Evolutionary conservation across 495 filamentous ascomycete genomes (phyloP).

Genomic region (Alectoria sarmentosa): DNA sequence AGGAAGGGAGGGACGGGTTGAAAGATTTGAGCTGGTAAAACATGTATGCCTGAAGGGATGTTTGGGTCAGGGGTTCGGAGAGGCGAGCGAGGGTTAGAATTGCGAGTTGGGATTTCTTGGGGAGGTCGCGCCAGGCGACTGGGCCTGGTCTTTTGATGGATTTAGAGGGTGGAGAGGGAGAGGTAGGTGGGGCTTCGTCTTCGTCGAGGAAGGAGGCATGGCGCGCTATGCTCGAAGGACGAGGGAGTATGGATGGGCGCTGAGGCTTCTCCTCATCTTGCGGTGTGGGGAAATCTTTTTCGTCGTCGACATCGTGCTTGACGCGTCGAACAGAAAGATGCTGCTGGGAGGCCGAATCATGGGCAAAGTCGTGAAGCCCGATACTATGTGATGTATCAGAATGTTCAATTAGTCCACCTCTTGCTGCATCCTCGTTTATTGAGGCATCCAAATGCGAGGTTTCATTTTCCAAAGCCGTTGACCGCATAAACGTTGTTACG

Average conservation of each 20-base stretch:
- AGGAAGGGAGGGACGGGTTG: conserved; percentile 53
- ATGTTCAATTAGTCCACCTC: not conserved
- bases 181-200: conserved; percentile 2
- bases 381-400: not conserved
- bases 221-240: conserved; percentile 14
- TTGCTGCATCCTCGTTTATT: not conserved
- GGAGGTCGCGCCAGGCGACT: conserved; percentile 62
- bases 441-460: conserved; percentile 9
- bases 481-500: conserved; percentile 3
- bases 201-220: conserved; percentile 16
- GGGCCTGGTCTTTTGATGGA: conserved; percentile 33
- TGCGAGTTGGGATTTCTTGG: conserved; percentile 65
- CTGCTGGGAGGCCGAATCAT: not conserved
- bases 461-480: not conserved
- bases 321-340: not conserved
- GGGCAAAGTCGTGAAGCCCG: not conserved
- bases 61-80: conserved; percentile 34
- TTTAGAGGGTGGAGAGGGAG: not conserved
- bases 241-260: conserved; percentile 11
- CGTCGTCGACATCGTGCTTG: not conserved
- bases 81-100: conserved; percentile 68
- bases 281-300: not conserved
- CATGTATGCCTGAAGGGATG: conserved; percentile 60
- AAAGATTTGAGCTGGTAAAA: conserved; percentile 73
- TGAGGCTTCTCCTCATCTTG: conserved; percentile 3